A percentile compares a stretch with the other conserved stretches of the same genome.
Evolutionary conservation across 768 basidiomycete genomes (phyloP).

Genomic region (Termitomyces titanicus): DNA sequence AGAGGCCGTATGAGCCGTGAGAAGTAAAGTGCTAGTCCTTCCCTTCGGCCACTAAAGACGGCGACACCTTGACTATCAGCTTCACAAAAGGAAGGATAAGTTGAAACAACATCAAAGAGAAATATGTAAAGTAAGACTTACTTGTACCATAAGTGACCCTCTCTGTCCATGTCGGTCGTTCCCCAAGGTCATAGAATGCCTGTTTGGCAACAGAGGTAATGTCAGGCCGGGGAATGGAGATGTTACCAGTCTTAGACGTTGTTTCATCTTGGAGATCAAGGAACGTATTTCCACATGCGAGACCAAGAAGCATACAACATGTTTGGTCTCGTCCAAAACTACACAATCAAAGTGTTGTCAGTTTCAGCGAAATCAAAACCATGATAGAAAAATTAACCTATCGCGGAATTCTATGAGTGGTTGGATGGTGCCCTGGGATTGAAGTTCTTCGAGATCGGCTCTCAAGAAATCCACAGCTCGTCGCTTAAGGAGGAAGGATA

Average conservation of each 20-base stretch:
- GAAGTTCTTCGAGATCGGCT: slow-evolving; percentile 78
- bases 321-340: slow-evolving; percentile 93
- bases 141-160: slow-evolving; percentile 73
- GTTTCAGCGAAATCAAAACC: neutral
- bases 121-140: slow-evolving; percentile 27
- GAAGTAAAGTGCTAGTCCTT: slow-evolving; percentile 86
- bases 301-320: slow-evolving; percentile 85
- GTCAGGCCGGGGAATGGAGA: slow-evolving; percentile 56
- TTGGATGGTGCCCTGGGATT: slow-evolving; percentile 71
- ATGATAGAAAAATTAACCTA: slow-evolving; percentile 46
- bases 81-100: slow-evolving; percentile 19
- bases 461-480: slow-evolving; percentile 83
- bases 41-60: slow-evolving; percentile 82
- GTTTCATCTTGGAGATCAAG: slow-evolving; percentile 55
- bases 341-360: neutral
- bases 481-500: slow-evolving; percentile 77
- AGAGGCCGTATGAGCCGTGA: slow-evolving; percentile 80
- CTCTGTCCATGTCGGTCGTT: slow-evolving; percentile 80
- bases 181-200: slow-evolving; percentile 82
- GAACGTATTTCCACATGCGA: slow-evolving; percentile 84
- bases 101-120: neutral
- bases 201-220: slow-evolving; percentile 74
- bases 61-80: slow-evolving; percentile 71
- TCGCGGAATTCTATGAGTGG: slow-evolving; percentile 83
- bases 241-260: slow-evolving; percentile 31